Evolutionary conservation across 2,329 filamentous ascomycete species (phyloP).

Genomic region (Trichophyton benhamiae): DNA sequence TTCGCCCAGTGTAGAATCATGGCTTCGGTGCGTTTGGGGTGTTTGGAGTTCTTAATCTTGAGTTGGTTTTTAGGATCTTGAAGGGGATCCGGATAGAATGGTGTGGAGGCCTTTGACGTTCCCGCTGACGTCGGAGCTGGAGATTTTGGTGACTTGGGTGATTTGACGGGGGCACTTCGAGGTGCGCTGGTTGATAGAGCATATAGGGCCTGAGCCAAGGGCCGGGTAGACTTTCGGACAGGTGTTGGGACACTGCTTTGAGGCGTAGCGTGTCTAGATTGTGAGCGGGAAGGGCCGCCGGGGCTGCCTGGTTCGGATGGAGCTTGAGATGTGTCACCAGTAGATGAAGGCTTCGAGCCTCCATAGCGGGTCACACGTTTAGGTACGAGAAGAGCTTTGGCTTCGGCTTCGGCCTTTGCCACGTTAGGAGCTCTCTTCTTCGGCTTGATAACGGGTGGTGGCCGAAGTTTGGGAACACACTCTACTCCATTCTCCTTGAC

Average conservation of each 20-base stretch:
- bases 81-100: conserved; percentile 15
- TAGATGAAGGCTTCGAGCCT: conserved; percentile 11
- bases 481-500: conserved; percentile 28
- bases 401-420: conserved; percentile 5
- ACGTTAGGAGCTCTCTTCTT: conserved; percentile 16
- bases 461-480: conserved; percentile 25
- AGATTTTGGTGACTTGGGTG: conserved; percentile 8
- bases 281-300: conserved; percentile 6
- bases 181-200: conserved; percentile 5
- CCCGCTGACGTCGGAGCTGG: conserved; percentile 12
- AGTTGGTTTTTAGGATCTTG: conserved; percentile 16
- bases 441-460: conserved; percentile 18
- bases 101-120: conserved; percentile 14
- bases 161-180: conserved; percentile 6
- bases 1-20: conserved; percentile 36
- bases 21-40: conserved; percentile 33
- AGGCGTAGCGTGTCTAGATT: conserved; percentile 12
- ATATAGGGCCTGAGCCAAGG: conserved; percentile 6
- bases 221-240: conserved; percentile 19
- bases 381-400: neutral
- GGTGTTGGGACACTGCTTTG: conserved; percentile 13
- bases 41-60: conserved; percentile 34
- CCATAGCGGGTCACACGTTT: conserved; percentile 12
- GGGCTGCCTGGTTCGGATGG: conserved; percentile 11
- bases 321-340: conserved; percentile 10